Percentiles rank a stretch among this genome's conserved stretches.
Conservation (phyloP, 129 eudicot genomes). For the Deinandra increscens region DNA sequence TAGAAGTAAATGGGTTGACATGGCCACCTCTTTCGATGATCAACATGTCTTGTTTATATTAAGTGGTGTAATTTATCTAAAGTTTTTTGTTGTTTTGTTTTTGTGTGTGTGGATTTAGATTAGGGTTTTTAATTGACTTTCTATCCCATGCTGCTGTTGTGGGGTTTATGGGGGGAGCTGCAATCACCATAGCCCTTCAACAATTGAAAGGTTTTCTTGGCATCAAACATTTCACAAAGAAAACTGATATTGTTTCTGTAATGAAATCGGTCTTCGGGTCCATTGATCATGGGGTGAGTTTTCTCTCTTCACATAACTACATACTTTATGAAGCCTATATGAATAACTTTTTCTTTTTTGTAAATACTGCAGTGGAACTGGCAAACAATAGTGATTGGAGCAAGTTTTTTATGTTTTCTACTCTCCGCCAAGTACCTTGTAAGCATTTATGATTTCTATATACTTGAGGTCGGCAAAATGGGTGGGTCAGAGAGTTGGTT, state of each 20-base stretch:
- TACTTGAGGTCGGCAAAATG: background rate
- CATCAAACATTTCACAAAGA: conserved; percentile 70
- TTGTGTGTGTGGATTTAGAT: conserved; percentile 40
- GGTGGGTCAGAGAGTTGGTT: background rate
- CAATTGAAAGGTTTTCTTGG: conserved; percentile 90
- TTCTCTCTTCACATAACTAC: background rate
- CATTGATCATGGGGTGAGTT: conserved; percentile 71
- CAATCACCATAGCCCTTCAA: conserved; percentile 81
- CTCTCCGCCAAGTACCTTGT: conserved; percentile 67
- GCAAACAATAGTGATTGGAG: conserved; percentile 82
- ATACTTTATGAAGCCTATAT: background rate
- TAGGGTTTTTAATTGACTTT: conserved; percentile 78
- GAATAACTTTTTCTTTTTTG: conserved; percentile 1
- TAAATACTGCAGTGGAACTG: conserved; percentile 81
- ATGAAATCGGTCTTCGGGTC: conserved; percentile 64
- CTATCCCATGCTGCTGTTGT: conserved; percentile 90
- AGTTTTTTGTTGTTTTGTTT: background rate
- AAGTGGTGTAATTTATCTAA: conserved; percentile 6
- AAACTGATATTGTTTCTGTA: conserved; percentile 65
- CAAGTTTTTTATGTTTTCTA: conserved; percentile 65
- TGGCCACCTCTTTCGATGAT: background rate
- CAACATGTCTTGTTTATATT: conserved; percentile 3
- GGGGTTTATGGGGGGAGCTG: conserved; percentile 91
- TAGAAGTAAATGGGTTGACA: background rate
- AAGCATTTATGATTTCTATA: conserved; percentile 35